Percentiles rank a stretch among this genome's conserved stretches.
Evolutionary conservation across 139 green algal species (phyloP).

Genomic region (Picochlorum sp.): DNA sequence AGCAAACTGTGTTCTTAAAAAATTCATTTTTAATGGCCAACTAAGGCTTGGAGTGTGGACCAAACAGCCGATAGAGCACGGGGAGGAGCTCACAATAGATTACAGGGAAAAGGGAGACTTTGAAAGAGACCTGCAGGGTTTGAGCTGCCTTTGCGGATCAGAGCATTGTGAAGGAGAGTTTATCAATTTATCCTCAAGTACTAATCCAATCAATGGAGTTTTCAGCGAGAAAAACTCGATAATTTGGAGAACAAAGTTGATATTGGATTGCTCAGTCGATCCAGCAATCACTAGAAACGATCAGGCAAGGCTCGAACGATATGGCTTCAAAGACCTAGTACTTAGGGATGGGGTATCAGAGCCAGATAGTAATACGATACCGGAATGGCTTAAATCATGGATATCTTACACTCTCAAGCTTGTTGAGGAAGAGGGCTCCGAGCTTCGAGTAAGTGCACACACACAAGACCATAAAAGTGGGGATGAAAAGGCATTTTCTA

Average conservation of each 20-base stretch:
- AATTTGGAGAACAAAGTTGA: constrained; percentile 50
- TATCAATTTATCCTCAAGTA: constrained; percentile 22
- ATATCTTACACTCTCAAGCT: constrained; percentile 39
- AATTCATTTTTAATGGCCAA: constrained; percentile 44
- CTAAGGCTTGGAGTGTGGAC: constrained; percentile 76
- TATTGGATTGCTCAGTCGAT: constrained; percentile 29
- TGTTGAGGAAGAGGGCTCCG: constrained; percentile 45
- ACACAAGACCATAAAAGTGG: constrained; percentile 17
- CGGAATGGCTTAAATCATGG: constrained; percentile 71
- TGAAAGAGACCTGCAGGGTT: constrained; percentile 54
- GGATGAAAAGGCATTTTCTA: constrained; percentile 10
- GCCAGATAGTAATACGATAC: constrained; percentile 9
- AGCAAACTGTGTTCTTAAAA: constrained; percentile 74
- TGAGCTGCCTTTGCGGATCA: constrained; percentile 69
- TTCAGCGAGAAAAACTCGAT: constrained; percentile 56
- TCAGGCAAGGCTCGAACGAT: constrained; percentile 27
- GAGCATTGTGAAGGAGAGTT: constrained; percentile 43
- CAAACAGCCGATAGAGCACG: constrained; percentile 34
- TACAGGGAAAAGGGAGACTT: constrained; percentile 73
- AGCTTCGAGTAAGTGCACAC: constrained; percentile 32
- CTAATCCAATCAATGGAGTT: constrained; percentile 45
- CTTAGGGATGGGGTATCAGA: constrained; percentile 14
- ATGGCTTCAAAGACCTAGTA: constrained; percentile 26
- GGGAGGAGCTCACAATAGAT: constrained; percentile 79
- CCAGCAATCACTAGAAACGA: constrained; percentile 29